Percentiles rank a stretch among this genome's conserved stretches.
phyloP scores from a whole-genome alignment of 441 rosid genomes.

The Capsella rubella region DNA sequence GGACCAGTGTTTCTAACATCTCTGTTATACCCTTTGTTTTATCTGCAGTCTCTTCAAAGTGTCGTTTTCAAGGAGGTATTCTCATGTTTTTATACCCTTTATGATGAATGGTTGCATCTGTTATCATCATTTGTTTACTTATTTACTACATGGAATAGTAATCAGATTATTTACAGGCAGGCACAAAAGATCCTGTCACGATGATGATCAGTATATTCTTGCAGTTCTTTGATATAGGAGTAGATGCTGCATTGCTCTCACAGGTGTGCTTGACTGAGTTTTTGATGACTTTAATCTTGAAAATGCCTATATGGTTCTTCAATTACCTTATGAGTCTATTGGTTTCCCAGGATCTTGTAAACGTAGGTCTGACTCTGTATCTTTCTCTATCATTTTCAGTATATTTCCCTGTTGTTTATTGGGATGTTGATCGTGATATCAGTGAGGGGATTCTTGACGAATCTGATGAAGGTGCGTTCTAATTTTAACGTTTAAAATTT shows the following conservation, averaged over 20 bases:
- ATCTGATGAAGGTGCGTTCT: conserved; percentile 90
- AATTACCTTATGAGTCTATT: not conserved
- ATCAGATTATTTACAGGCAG: conserved; percentile 75
- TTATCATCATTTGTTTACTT: conserved; percentile 28
- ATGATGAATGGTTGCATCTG: conserved; percentile 24
- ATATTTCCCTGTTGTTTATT: conserved; percentile 91
- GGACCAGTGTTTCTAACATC: conserved; percentile 33
- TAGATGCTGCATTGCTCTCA: conserved; percentile 86
- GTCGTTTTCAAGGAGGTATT: conserved; percentile 98
- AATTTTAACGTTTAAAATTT: not conserved
- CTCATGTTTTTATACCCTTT: conserved; percentile 22
- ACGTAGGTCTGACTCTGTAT: conserved; percentile 25
- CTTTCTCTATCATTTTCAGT: conserved; percentile 57
- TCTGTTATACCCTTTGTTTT: conserved; percentile 34
- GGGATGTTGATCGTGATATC: conserved; percentile 96
- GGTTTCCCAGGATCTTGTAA: conserved; percentile 14
- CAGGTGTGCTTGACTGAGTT: conserved; percentile 61
- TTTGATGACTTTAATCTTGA: not conserved
- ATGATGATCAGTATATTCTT: conserved; percentile 92
- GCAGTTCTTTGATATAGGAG: conserved; percentile 98
- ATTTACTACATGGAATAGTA: conserved; percentile 27
- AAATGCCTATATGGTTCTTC: conserved; percentile 8
- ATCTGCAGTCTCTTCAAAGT: conserved; percentile 97
- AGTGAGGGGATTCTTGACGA: conserved; percentile 95
- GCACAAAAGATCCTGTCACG: conserved; percentile 98